These are phyloP conservation scores for Russula vinacea DNA, from an alignment of 768 basidiomycete genomes.

Conservation along the genomic window DNA sequence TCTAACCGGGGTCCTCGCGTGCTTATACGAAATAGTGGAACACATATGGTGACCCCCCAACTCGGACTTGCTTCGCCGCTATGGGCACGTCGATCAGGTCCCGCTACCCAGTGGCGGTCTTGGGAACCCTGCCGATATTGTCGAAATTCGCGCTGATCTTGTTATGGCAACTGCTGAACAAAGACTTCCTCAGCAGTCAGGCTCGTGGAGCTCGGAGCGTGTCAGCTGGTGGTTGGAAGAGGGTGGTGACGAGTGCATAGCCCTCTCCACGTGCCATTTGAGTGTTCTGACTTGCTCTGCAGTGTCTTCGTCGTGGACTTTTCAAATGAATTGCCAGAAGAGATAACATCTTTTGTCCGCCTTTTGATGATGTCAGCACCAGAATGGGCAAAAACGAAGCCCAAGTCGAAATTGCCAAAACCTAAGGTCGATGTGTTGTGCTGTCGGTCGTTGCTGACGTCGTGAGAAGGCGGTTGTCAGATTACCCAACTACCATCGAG, in stretches of 20 bases:
- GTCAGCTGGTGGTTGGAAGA: slow-evolving; percentile 94
- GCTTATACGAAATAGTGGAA: slow-evolving; percentile 62
- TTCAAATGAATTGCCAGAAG: slow-evolving; percentile 50
- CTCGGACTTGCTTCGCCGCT: slow-evolving; percentile 87
- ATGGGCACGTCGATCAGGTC: slow-evolving; percentile 86
- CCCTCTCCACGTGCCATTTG: not conserved
- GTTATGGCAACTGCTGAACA: slow-evolving; percentile 46
- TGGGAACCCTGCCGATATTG: slow-evolving; percentile 80
- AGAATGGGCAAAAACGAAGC: slow-evolving; percentile 58
- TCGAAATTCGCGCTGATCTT: slow-evolving; percentile 72
- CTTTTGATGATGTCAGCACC: slow-evolving; percentile 53
- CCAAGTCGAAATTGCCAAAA: slow-evolving; percentile 73
- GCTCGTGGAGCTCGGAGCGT: slow-evolving; percentile 44
- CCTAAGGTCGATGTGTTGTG: slow-evolving; percentile 52
- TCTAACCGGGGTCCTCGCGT: not conserved
- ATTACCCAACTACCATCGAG: slow-evolving; percentile 59
- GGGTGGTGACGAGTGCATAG: slow-evolving; percentile 80
- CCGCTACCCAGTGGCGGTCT: slow-evolving; percentile 46
- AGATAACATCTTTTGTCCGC: slow-evolving; percentile 61
- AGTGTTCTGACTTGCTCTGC: slow-evolving; percentile 19
- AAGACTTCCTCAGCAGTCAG: slow-evolving; percentile 20
- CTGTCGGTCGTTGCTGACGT: slow-evolving; percentile 50
- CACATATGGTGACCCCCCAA: slow-evolving; percentile 95
- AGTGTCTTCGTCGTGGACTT: slow-evolving; percentile 58
- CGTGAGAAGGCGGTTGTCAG: slow-evolving; percentile 47